Evolutionary conservation across 176 grass and related monocot species (phyloP), one percentile per base, ranked within the genome.

Genomic region (Phragmites australis): DNA sequence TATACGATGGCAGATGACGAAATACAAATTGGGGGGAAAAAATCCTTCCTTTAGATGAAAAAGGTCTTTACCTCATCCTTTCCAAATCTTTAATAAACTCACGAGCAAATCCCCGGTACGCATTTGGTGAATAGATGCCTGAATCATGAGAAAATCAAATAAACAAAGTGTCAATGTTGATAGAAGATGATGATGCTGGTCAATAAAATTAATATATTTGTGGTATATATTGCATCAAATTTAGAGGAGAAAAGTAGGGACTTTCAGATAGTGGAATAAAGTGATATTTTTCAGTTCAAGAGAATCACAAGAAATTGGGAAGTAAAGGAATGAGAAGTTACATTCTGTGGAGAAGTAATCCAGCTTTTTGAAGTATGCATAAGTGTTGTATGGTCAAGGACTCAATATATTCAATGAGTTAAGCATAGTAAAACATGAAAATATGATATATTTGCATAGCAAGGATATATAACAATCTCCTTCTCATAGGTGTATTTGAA

Each of bases 391-490:
- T 6, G 65, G 92, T 94, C 74, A 98, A 94, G 92, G 96, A 73
- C 68, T 73, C 2, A 60, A 32, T 43, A 16, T 62, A 84, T 80
- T 12, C 9, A 34, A 44, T 79, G 9, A 52, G 46, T 65, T 52
- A 80, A 81, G 0, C 68, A 42, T 58, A 82, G 41, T 32, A 86
- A 56, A 5, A 53, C 21, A 65, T 26, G 27, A 52, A 68, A 47
- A 76, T 58, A 84, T 57, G 17, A 65, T 6, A 76, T 70, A 49
- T 83, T 83, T 55, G n/a, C 45, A 85, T 69, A 59, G 9, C 25
- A 89, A 94, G 92, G 96, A 98, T 98, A 98, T 98, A 98, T 94
- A 77, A 98, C 96, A 79, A 98, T 98, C 81, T 98, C 96, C 70
- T 98, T 98, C 75, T 98, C 96, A 27, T 95, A 98, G 21, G 96